Percentiles rank a stretch among this genome's conserved stretches.
Evolutionary conservation across 2,329 filamentous ascomycete genomes (phyloP).

Genomic region (Samsoniella hepiali): DNA sequence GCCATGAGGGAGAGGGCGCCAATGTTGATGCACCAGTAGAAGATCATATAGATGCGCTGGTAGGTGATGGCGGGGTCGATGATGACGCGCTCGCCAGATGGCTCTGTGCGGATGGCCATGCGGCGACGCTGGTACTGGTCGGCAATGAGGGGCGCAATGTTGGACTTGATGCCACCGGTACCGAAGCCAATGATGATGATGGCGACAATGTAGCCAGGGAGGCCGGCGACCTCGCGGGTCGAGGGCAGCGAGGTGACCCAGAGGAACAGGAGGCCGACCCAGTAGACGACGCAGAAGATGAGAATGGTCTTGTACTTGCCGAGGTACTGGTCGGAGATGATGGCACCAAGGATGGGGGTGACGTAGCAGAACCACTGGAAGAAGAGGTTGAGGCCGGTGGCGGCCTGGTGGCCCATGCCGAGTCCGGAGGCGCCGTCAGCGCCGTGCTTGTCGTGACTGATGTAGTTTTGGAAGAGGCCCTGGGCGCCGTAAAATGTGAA

Average conservation of each 20-base stretch:
- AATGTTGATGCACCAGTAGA: constrained; percentile 71
- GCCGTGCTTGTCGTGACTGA: constrained; percentile 36
- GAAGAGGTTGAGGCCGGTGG: constrained; percentile 52
- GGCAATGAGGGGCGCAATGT: constrained; percentile 56
- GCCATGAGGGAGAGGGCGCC: constrained; percentile 66
- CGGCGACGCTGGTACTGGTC: constrained; percentile 60
- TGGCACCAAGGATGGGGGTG: constrained; percentile 48
- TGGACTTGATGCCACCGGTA: constrained; percentile 68
- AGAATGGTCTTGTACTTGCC: constrained; percentile 62
- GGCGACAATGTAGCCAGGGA: constrained; percentile 51
- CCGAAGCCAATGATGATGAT: constrained; percentile 64
- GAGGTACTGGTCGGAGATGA: constrained; percentile 55
- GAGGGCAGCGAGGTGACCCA: constrained; percentile 47
- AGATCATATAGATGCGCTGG: constrained; percentile 69
- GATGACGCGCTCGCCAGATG: constrained; percentile 57
- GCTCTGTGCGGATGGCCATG: constrained; percentile 48
- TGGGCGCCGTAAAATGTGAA: constrained; percentile 57
- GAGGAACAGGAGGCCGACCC: constrained; percentile 53
- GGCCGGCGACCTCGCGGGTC: constrained; percentile 38
- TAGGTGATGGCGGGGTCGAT: constrained; percentile 65
- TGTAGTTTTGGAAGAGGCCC: constrained; percentile 56
- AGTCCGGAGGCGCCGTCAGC: constrained; percentile 47
- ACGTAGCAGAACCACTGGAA: constrained; percentile 52
- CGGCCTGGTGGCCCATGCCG: constrained; percentile 52
- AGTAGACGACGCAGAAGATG: constrained; percentile 55